Conservation (phyloP, 768 basidiomycete species). For the Tubosaeta sp. region DNA sequence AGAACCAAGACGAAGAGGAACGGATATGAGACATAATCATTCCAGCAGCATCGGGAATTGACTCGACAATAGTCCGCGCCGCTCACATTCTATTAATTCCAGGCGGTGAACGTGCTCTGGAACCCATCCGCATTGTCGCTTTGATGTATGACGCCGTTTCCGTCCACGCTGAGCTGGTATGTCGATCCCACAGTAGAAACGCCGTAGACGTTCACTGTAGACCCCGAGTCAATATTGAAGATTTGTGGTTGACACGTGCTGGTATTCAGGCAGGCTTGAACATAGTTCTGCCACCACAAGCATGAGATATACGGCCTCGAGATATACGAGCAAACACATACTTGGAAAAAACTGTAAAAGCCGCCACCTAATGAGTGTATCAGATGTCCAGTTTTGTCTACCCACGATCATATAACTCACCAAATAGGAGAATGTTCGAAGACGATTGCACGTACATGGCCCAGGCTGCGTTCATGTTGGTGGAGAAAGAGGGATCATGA, state of each 20-base stretch:
- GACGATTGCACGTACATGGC: conserved; percentile 30
- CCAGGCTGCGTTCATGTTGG: conserved; percentile 3
- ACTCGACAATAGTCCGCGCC: too few relatives aligned
- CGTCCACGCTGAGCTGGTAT: conserved; percentile 36
- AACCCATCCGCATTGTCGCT: conserved; percentile 38
- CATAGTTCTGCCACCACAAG: conserved; percentile 42
- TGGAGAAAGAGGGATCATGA: conserved; percentile 36
- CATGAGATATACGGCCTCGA: too few relatives aligned
- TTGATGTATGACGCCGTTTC: conserved; percentile 29
- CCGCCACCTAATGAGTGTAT: conserved; percentile 33
- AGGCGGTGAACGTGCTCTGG: conserved; percentile 31
- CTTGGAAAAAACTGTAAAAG: conserved; percentile 45
- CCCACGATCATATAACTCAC: conserved; percentile 9
- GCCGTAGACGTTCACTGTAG: conserved; percentile 34
- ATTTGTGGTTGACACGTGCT: conserved; percentile 48
- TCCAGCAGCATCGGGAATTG: too few relatives aligned
- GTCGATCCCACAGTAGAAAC: conserved; percentile 40
- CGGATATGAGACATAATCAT: too few relatives aligned
- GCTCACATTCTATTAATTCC: conserved; percentile 4
- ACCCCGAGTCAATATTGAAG: conserved; percentile 33
- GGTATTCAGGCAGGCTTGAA: conserved; percentile 42
- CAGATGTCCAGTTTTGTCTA: background rate
- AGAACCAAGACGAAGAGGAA: too few relatives aligned
- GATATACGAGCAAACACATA: conserved; percentile 4
- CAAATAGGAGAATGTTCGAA: conserved; percentile 40